Percentiles rank a stretch among this genome's conserved stretches.
Evolutionary conservation across 176 grass and related monocot genomes (phyloP).

Genomic region (Eragrostis curvula): DNA sequence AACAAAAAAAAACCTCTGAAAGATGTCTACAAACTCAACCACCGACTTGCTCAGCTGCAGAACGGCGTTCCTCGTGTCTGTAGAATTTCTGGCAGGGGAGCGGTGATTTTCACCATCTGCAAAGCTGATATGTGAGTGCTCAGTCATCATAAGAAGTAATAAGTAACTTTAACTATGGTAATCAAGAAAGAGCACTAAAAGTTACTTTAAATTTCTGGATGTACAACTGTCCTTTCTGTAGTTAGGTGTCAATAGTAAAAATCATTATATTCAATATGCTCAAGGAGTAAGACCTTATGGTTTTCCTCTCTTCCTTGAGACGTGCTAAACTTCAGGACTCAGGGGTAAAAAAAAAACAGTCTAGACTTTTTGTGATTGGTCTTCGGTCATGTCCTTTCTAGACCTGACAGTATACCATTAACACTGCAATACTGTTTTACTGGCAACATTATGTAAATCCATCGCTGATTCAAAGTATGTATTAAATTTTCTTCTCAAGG

Average conservation of each 20-base stretch:
- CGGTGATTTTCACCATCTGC: conserved; percentile 72
- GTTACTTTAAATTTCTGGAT: neutral
- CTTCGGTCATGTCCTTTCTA: neutral
- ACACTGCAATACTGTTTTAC: conserved; percentile 1
- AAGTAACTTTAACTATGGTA: conserved; percentile 21
- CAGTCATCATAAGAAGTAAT: neutral
- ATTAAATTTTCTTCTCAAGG: neutral
- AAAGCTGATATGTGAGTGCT: conserved; percentile 8
- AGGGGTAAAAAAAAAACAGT: neutral
- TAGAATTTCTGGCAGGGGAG: conserved; percentile 62
- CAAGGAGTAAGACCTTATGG: neutral
- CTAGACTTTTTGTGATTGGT: neutral
- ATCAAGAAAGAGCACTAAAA: conserved; percentile 14
- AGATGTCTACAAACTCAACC: conserved; percentile 9
- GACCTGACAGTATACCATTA: neutral
- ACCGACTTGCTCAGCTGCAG: conserved; percentile 9
- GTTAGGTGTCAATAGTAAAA: neutral
- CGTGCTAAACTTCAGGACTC: neutral
- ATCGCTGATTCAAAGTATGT: neutral
- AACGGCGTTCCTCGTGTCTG: conserved; percentile 51
- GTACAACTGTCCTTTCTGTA: neutral
- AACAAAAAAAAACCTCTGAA: no score
- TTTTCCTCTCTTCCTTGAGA: neutral
- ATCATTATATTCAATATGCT: neutral
- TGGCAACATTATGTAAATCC: neutral